phyloP scores from a whole-genome alignment of 257 asterid species.

The Solanum clarkiae region DNA sequence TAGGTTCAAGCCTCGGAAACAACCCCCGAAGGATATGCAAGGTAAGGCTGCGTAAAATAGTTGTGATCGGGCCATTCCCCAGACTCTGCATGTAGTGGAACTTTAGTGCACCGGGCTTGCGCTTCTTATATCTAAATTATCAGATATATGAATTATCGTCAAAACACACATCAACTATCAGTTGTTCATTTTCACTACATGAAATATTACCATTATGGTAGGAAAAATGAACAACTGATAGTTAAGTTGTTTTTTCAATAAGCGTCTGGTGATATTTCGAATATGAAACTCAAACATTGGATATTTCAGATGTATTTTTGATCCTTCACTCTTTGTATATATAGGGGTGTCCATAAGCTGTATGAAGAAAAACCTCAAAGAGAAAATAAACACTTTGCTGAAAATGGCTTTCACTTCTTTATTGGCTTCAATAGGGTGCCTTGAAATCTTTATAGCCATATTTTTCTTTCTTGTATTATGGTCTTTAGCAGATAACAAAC shows the following conservation, averaged over 20 bases:
- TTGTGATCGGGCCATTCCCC: too few species aligned
- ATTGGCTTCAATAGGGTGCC: not conserved
- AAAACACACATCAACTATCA: too few species aligned
- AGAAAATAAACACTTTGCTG: not conserved
- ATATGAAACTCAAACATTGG: too few species aligned
- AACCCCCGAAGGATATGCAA: too few species aligned
- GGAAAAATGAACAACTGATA: too few species aligned
- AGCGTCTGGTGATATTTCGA: not conserved
- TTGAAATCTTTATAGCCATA: slow-evolving; percentile 10
- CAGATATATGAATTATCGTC: too few species aligned
- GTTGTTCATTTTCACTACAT: not conserved
- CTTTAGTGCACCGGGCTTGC: too few species aligned
- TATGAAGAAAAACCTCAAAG: not conserved
- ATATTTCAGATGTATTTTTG: not conserved
- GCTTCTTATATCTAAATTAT: not conserved
- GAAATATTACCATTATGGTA: not conserved
- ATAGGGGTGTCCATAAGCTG: not conserved
- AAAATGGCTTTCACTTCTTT: not conserved
- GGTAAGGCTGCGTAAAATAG: too few species aligned
- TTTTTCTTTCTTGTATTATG: slow-evolving; percentile 6
- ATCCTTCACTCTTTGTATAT: not conserved
- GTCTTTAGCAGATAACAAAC: not conserved
- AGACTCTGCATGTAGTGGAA: too few species aligned
- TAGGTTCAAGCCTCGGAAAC: too few species aligned
- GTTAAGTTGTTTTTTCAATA: not conserved